Conservation (phyloP, 768 basidiomycete genomes). For the Melanogaster broomeanus region DNA sequence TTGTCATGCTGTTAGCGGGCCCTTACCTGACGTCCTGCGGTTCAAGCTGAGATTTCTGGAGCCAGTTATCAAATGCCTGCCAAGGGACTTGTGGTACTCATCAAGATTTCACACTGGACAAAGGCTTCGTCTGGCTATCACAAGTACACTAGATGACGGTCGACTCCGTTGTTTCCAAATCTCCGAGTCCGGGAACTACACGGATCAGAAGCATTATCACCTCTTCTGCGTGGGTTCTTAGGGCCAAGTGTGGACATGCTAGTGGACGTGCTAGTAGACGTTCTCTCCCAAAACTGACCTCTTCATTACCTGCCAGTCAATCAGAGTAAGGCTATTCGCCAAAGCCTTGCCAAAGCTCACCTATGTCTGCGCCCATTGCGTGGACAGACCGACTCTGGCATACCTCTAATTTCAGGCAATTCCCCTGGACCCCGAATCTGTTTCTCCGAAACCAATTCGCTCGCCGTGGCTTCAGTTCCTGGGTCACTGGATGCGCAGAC, state of each 20-base stretch:
- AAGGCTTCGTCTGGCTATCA: neutral
- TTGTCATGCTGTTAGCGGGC: neutral
- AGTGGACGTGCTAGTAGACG: no score
- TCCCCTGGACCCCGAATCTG: no score
- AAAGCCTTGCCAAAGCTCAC: no score
- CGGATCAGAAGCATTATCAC: neutral
- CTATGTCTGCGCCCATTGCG: no score
- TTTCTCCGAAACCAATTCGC: no score
- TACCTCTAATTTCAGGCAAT: no score
- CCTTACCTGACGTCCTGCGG: conserved; percentile 2
- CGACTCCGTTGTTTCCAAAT: neutral
- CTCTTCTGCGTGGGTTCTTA: neutral
- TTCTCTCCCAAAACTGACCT: neutral
- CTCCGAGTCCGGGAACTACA: neutral
- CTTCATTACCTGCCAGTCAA: neutral
- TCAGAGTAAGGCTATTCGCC: no score
- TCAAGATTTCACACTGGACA: neutral
- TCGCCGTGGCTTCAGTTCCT: no score
- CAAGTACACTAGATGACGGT: neutral
- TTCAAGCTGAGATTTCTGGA: neutral
- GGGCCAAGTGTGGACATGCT: neutral
- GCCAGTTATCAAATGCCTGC: conserved; percentile 4
- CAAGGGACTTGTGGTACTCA: neutral
- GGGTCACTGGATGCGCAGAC: no score
- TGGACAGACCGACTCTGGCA: no score